A percentile compares a stretch with the other conserved stretches of the same genome.
Conservation (phyloP, 805 yeast species). For the Lachancea mirantina region DNA sequence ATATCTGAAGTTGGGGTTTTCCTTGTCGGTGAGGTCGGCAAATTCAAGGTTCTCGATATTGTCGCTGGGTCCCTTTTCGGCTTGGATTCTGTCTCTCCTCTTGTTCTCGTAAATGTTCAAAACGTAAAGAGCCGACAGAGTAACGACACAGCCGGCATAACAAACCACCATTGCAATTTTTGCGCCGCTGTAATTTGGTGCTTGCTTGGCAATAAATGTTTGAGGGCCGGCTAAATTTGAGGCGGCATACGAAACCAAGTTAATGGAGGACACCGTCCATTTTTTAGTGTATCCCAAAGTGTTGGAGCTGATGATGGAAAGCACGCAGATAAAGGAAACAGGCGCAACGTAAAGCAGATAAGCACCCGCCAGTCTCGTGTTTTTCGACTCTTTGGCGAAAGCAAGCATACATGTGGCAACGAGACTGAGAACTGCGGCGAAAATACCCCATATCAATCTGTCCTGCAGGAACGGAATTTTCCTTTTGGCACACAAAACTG, state of each 20-base stretch:
- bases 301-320: slow-evolving; percentile 37
- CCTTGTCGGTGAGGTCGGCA: slow-evolving; percentile 38
- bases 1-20: slow-evolving; percentile 38
- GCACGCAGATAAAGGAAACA: slow-evolving; percentile 31
- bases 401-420: slow-evolving; percentile 37
- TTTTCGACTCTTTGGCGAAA: slow-evolving; percentile 31
- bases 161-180: slow-evolving; percentile 46
- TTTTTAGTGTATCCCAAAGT: slow-evolving; percentile 74
- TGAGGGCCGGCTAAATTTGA: slow-evolving; percentile 73
- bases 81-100: slow-evolving; percentile 34
- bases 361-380: slow-evolving; percentile 36
- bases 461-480: slow-evolving; percentile 15
- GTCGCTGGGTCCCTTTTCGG: slow-evolving; percentile 20
- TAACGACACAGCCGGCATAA: slow-evolving; percentile 35
- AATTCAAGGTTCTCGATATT: slow-evolving; percentile 22
- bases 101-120: slow-evolving; percentile 35
- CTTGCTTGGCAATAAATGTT: slow-evolving; percentile 49
- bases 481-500: slow-evolving; percentile 16
- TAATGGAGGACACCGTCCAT: slow-evolving; percentile 49
- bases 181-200: slow-evolving; percentile 54
- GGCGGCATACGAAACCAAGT: slow-evolving; percentile 57
- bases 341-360: slow-evolving; percentile 31
- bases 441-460: slow-evolving; percentile 30
- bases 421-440: slow-evolving; percentile 27
- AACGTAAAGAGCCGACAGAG: slow-evolving; percentile 28